Evolutionary conservation across 768 basidiomycete species (phyloP).

Genomic region (Exsudoporus frostii): DNA sequence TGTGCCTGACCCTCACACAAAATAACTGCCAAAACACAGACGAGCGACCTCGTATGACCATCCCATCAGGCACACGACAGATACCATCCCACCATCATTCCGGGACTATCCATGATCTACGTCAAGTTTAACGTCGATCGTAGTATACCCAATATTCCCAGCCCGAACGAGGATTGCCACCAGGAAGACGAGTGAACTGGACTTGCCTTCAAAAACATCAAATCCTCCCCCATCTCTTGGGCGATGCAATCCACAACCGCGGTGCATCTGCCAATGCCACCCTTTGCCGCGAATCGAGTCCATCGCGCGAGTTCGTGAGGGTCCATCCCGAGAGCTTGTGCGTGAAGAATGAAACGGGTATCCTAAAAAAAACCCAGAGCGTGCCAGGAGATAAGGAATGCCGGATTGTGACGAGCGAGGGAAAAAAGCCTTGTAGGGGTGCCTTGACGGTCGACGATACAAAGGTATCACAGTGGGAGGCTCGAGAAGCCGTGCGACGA

Average conservation of each 20-base stretch:
- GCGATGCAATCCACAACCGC: slow-evolving; percentile 75
- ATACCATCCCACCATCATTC: background rate
- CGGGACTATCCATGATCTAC: background rate
- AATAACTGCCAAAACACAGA: background rate
- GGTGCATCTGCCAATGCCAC: slow-evolving; percentile 79
- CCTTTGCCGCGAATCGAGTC: slow-evolving; percentile 82
- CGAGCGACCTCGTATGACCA: background rate
- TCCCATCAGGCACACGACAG: background rate
- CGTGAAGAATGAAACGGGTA: background rate
- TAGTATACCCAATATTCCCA: background rate
- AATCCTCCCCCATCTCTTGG: slow-evolving; percentile 59
- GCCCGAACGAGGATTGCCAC: background rate
- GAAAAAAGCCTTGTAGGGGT: background rate
- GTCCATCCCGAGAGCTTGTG: slow-evolving; percentile 45
- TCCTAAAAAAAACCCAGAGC: too few relatives aligned
- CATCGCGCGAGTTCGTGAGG: slow-evolving; percentile 70
- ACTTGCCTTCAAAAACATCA: slow-evolving; percentile 83
- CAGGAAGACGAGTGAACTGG: background rate
- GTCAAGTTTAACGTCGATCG: background rate
- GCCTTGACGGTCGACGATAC: background rate
- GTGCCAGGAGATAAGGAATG: background rate
- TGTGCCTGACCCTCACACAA: background rate
- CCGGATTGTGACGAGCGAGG: background rate
- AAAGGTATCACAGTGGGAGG: background rate
- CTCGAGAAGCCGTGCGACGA: background rate